These are phyloP conservation scores for Leccinum olivaceoglutinosum DNA, from an alignment of 1,284 basidiomycete genomes.

Conservation along the genomic window DNA sequence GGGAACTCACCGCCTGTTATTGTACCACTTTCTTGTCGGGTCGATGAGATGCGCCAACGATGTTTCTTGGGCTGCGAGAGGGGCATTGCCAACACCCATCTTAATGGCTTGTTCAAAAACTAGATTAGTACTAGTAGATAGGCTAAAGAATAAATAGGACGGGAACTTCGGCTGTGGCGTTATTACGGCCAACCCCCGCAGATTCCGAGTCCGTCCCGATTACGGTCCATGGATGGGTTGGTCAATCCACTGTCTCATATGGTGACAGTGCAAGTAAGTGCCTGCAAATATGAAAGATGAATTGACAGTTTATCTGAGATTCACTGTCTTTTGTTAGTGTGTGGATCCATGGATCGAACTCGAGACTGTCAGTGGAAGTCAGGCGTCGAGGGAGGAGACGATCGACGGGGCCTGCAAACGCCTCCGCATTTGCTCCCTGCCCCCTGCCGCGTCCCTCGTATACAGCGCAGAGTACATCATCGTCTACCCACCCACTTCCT, in stretches of 20 bases:
- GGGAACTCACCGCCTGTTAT: constrained; percentile 53
- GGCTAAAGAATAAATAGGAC: neutral
- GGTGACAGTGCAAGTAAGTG: neutral
- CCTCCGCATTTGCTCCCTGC: too few relatives aligned
- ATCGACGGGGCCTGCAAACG: too few relatives aligned
- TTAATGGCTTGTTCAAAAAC: constrained; percentile 19
- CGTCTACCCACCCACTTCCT: too few relatives aligned
- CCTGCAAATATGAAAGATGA: neutral
- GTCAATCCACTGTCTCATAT: neutral
- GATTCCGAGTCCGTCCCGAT: neutral
- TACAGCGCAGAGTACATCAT: too few relatives aligned
- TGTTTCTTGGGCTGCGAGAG: constrained; percentile 25
- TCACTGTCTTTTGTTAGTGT: neutral
- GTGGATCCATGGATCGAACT: neutral
- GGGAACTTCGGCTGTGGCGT: neutral
- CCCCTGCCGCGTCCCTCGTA: too few relatives aligned
- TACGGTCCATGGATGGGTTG: neutral
- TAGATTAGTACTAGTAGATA: too few relatives aligned
- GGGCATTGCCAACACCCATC: constrained; percentile 42
- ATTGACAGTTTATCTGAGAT: neutral
- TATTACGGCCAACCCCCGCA: neutral
- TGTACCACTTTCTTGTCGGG: constrained; percentile 28
- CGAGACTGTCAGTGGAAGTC: too few relatives aligned
- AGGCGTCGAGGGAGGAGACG: too few relatives aligned
- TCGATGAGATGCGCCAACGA: constrained; percentile 40